Evolutionary conservation across 768 basidiomycete genomes (phyloP), one percentile per base, ranked within the genome.

Genomic region (Lyophyllum atratum): DNA sequence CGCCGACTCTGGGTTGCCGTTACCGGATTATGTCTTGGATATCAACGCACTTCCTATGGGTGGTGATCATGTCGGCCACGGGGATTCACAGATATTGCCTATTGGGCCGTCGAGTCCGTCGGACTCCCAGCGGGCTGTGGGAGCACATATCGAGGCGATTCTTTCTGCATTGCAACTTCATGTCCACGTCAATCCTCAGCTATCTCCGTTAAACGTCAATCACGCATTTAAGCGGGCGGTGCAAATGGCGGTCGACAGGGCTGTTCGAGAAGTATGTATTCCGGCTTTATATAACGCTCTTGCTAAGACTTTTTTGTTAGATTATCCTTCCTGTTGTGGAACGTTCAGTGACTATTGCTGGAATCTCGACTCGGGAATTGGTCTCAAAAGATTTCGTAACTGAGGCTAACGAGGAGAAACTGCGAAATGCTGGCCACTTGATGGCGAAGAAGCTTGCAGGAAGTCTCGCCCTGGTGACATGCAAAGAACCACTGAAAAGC

Each of bases 401-500:
- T 49, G 97, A 99, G 61, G 78, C 87, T 24, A 92, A 91, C 66
- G 95, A 98, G 65, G 86, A 90, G 49, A 95, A 92, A 70, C 74
- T 99, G 66, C 89, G 93, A 31, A 89, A 89, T 65, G 93, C 97
- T 24, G 94, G 92, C 12, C 94, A 97, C 70, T 71, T 94, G 33
- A 98, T 98, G 95, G 95, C 95, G 1, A 93, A 94, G 73, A 96
- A 94, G 70, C 84, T 99, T 50, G 97, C 97, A 15, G 95, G 96
- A 39, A 95, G 92, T 64, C 83, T 99, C 47, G 97, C 97, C 24
- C 76, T 98, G 52, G 97, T 99, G 15, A 98, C 97, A 17, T 98
- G 96, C 80, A 98, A 98, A 70, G 97, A 99, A 66, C 95, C 96
- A 1, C 73, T 99, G 56, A 89, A 94, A 67, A 91, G 89, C 69